Evolutionary conservation across 225 moss, liverwort and hornwort genomes (phyloP).

Genomic region (Asterella californica): DNA sequence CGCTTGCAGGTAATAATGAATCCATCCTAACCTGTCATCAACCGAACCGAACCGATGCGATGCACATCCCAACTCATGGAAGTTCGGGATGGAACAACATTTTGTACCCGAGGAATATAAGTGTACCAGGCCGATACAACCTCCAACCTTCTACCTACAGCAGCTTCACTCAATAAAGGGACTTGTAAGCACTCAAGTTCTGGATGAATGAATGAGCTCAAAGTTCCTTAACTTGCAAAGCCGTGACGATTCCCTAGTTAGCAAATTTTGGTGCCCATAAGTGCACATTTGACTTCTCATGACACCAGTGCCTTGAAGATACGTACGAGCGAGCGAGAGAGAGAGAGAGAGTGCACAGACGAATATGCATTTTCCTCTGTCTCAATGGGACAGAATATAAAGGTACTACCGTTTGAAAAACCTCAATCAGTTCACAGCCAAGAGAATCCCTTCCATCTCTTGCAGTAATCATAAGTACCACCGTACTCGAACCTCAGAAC

Average conservation of each 20-base stretch:
- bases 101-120: too few relatives aligned
- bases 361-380: background rate
- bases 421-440: background rate
- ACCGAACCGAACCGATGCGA: too few relatives aligned
- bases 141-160: background rate
- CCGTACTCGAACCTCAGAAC: too few relatives aligned
- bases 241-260: background rate
- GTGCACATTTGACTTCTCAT: background rate
- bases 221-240: background rate
- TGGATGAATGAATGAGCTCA: background rate
- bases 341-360: background rate
- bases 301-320: background rate
- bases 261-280: background rate
- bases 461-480: too few relatives aligned
- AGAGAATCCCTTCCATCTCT: background rate
- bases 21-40: too few relatives aligned
- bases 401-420: background rate
- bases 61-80: too few relatives aligned
- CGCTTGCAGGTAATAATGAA: too few relatives aligned
- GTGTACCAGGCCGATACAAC: background rate
- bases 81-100: too few relatives aligned
- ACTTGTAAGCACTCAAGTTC: background rate
- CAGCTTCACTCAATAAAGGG: background rate
- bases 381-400: background rate
- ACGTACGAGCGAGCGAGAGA: background rate